Percentiles rank a stretch among this genome's conserved stretches.
These are phyloP conservation scores for Collybia sp. DNA, from an alignment of 768 basidiomycete genomes.

Conservation along the genomic window DNA sequence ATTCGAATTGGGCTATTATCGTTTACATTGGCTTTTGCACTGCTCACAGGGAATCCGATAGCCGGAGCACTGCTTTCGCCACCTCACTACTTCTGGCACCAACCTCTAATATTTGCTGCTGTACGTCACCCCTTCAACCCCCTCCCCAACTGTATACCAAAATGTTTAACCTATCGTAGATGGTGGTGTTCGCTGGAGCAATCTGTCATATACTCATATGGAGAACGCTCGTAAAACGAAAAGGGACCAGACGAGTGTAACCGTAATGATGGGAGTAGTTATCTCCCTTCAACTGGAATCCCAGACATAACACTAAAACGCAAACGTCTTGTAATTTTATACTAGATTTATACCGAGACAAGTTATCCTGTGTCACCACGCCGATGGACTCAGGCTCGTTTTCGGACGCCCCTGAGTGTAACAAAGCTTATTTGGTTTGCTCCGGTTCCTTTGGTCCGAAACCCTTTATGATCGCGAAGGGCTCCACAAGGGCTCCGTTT, in stretches of 20 bases:
- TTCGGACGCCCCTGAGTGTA: no score
- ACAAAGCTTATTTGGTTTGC: no score
- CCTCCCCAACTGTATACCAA: not conserved
- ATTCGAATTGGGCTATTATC: constrained; percentile 42
- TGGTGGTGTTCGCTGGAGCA: constrained; percentile 28
- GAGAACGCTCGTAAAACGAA: constrained; percentile 24
- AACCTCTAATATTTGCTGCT: constrained; percentile 39
- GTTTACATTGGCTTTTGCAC: constrained; percentile 37
- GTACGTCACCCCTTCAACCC: constrained; percentile 19
- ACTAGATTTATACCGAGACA: no score
- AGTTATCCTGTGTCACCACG: no score
- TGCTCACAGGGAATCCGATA: constrained; percentile 48
- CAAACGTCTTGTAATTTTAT: no score
- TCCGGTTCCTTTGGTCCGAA: no score
- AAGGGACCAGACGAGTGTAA: constrained; percentile 15
- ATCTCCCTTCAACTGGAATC: not conserved
- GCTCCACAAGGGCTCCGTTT: no score
- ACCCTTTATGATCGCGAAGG: no score
- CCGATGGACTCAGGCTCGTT: no score
- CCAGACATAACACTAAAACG: no score
- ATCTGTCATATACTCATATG: constrained; percentile 25
- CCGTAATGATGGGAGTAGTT: no score
- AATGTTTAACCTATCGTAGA: constrained; percentile 12
- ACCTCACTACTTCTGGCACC: constrained; percentile 31
- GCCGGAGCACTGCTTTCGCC: constrained; percentile 43